Base-by-base conservation (phyloP, 139 green algal species). In the Chlorella sp. region DNA sequence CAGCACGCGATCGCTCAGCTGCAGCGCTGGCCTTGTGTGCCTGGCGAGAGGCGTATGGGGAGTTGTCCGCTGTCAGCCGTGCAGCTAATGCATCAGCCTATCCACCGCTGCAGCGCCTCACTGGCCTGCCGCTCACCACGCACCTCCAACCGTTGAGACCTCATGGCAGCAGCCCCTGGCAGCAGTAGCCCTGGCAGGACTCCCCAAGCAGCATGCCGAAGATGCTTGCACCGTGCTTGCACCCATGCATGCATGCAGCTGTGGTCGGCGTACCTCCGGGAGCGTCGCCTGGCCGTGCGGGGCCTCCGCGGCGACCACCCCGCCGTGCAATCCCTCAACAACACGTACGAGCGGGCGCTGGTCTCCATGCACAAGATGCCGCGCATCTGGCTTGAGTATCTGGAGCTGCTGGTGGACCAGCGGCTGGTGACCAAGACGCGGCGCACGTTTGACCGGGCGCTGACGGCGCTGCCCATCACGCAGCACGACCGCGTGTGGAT, bases 291-390 rank as follows among this genome's bases (percentile, higher is more conserved):
- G 26, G 88, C 79, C 5, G 86, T 97, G 29, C 85, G 92, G 0
- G 91, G 88, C 1, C 61, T 91, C 50, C 34, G 73, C 2, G 76
- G 77, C n/a, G 71, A 84, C 26, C 73, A 97, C 75, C 80, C 82
- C 0, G 61, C 78, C 2, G 70, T 88, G 30, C 82, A 85, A 42
- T 76, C 89, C 6, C 77, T 99, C 51, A 94, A 91, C 79, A 93
- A 97, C 85, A 93, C 87, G 0, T 99, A 91, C 64, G 94, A 99
- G 86, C 89, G 95, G 2, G 89, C 95, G 0, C 80, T 99, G 24
- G 92, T 98, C 10, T 92, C 89, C 0, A 97, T 98, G 94, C 95
- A 99, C 90, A 99, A 98, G 59, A 85, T 85, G 80, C 94, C 94
- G 1, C 84, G 89, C 60, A 87, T 98, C 49, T 98, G 93, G 93